Evolutionary conservation across 768 basidiomycete genomes (phyloP).

Genomic region (Clitopilus passeckerianus): DNA sequence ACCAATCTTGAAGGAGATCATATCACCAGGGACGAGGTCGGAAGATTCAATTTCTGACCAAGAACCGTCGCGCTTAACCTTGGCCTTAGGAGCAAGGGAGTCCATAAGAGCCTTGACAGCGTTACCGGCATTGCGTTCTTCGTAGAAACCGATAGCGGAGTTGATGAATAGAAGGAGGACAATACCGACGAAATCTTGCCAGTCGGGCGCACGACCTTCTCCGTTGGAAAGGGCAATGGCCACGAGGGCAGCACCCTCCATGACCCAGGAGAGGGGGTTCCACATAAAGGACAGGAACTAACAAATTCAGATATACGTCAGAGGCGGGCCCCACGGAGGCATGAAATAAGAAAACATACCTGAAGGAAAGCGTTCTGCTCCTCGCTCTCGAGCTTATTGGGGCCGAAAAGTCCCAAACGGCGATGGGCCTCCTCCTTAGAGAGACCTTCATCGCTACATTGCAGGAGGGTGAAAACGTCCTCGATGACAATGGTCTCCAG

Average conservation of each 20-base stretch:
- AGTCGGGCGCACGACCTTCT: conserved; percentile 80
- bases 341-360: conserved; percentile 31
- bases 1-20: conserved; percentile 98
- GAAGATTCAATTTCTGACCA: conserved; percentile 93
- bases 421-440: conserved; percentile 66
- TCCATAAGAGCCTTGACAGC: conserved; percentile 99
- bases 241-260: conserved; percentile 94
- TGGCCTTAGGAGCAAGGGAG: conserved; percentile 96
- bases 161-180: conserved; percentile 88
- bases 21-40: conserved; percentile 89
- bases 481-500: conserved; percentile 95
- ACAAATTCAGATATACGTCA: neutral
- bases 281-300: conserved; percentile 98
- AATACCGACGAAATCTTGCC: conserved; percentile 98
- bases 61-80: conserved; percentile 77
- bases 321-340: neutral
- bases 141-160: conserved; percentile 97
- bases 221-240: conserved; percentile 97
- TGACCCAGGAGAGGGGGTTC: conserved; percentile 99
- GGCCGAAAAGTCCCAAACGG: conserved; percentile 91
- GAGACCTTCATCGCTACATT: conserved; percentile 84
- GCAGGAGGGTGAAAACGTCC: conserved; percentile 94
- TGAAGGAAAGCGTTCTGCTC: conserved; percentile 91
- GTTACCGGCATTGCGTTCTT: conserved; percentile 95
- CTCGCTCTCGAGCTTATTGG: conserved; percentile 89